Evolutionary conservation across 441 rosid species (phyloP).

Genomic region (Populus hybrid): DNA sequence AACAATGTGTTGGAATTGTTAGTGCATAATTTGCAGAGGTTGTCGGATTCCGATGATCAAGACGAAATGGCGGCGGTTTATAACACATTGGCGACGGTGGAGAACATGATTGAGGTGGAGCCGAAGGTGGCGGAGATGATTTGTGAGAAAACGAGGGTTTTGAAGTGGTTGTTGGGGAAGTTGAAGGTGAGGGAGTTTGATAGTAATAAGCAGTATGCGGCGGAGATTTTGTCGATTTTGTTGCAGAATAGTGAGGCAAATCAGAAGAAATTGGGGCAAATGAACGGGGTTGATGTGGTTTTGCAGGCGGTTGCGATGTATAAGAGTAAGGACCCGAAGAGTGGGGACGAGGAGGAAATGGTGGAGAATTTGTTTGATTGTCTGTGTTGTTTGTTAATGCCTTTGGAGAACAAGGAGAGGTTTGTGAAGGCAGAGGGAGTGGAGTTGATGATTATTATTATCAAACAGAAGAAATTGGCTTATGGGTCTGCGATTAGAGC

Average conservation of each 20-base stretch:
- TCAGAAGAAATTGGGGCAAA: constrained; percentile 86
- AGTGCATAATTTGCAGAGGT: constrained; percentile 85
- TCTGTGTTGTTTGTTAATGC: constrained; percentile 93
- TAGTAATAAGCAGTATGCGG: constrained; percentile 85
- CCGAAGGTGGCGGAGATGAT: constrained; percentile 88
- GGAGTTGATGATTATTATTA: constrained; percentile 94
- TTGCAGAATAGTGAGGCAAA: constrained; percentile 77
- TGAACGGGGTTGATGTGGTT: constrained; percentile 94
- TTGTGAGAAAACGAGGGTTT: constrained; percentile 80
- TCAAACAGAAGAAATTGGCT: constrained; percentile 97
- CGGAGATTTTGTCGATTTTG: constrained; percentile 90
- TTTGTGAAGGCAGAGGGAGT: constrained; percentile 96
- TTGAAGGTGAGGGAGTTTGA: constrained; percentile 85
- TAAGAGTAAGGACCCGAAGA: constrained; percentile 89
- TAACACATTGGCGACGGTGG: constrained; percentile 74
- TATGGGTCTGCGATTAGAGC: constrained; percentile 91
- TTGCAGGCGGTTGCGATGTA: constrained; percentile 93
- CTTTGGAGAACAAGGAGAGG: constrained; percentile 96
- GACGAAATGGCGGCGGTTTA: constrained; percentile 87
- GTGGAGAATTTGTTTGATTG: constrained; percentile 87
- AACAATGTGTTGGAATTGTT: constrained; percentile 87
- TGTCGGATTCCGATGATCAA: constrained; percentile 76
- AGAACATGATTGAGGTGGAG: constrained; percentile 93
- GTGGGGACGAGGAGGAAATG: constrained; percentile 96
- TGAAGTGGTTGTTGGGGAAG: constrained; percentile 79